These are phyloP conservation scores for Apiospora arundinis DNA, from an alignment of 2,329 filamentous ascomycete species.

Conservation along the genomic window DNA sequence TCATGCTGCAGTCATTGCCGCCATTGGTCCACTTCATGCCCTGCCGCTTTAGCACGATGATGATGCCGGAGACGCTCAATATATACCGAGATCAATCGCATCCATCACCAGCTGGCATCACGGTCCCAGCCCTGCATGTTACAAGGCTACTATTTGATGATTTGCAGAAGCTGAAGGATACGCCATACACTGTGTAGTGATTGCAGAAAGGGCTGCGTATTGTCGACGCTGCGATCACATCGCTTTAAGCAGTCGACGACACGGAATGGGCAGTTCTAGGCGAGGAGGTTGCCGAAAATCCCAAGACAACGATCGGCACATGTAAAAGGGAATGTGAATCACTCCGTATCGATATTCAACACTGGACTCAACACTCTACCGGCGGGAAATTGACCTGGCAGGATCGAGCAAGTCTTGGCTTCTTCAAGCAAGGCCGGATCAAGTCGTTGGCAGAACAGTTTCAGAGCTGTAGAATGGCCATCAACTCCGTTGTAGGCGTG, in stretches of 20 bases:
- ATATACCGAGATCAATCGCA: too few relatives aligned
- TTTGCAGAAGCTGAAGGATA: conserved; percentile 5
- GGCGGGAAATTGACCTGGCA: not conserved
- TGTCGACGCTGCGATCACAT: not conserved
- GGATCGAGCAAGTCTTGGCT: conserved; percentile 5
- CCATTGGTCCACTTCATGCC: too few relatives aligned
- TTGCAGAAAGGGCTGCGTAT: not conserved
- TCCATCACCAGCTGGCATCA: not conserved
- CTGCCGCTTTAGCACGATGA: too few relatives aligned
- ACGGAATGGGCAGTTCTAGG: conserved; percentile 4
- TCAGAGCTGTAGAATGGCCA: conserved; percentile 13
- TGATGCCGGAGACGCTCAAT: too few relatives aligned
- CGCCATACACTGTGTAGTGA: not conserved
- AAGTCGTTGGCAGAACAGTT: conserved; percentile 13
- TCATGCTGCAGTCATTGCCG: too few relatives aligned
- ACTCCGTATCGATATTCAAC: not conserved
- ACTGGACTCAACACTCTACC: conserved; percentile 15
- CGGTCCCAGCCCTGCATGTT: conserved; percentile 6
- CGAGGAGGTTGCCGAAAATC: conserved; percentile 5
- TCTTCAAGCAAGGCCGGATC: conserved; percentile 15
- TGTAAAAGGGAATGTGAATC: not conserved
- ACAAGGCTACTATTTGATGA: conserved; percentile 15
- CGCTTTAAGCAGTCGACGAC: conserved; percentile 10
- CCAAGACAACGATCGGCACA: not conserved
- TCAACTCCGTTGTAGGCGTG: too few relatives aligned